Evolutionary conservation across 345 rosid species (phyloP).

Genomic region (Lagerstroemia speciosa): DNA sequence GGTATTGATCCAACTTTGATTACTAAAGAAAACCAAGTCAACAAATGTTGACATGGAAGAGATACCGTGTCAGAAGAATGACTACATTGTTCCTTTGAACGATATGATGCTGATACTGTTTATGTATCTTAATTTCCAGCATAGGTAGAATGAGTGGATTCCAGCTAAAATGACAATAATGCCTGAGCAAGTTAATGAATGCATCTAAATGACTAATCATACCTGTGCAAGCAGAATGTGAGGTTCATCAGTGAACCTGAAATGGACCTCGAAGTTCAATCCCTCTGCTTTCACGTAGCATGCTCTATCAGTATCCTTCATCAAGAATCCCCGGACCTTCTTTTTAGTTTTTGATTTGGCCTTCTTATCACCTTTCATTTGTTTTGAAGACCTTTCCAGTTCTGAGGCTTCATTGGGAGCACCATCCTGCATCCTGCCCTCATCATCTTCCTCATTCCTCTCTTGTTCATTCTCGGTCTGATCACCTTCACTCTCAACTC

Average conservation of each 20-base stretch:
- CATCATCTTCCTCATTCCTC: conserved; percentile 16
- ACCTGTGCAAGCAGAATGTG: conserved; percentile 87
- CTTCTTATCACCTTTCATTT: not conserved
- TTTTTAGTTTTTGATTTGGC: not conserved
- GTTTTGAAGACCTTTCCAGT: conserved; percentile 45
- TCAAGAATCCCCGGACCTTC: not conserved
- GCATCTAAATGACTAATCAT: not conserved
- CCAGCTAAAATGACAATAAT: not conserved
- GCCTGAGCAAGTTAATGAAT: not conserved
- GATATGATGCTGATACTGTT: not conserved
- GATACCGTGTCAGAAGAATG: not conserved
- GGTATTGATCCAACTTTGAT: not conserved
- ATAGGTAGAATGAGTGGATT: not conserved
- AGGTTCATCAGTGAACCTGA: conserved; percentile 62
- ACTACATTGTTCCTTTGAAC: not conserved
- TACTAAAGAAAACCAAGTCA: not conserved
- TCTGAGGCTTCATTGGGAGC: conserved; percentile 14
- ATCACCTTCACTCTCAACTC: conserved; percentile 29
- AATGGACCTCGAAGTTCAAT: conserved; percentile 27
- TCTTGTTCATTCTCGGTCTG: conserved; percentile 2
- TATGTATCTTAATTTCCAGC: not conserved
- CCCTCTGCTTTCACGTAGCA: not conserved
- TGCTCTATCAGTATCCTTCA: not conserved
- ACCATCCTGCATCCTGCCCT: conserved; percentile 7
- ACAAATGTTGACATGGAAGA: not conserved